Evolutionary conservation across 805 yeast species (phyloP), one percentile per base, ranked within the genome.

Genomic region (Candida nitratophila): DNA sequence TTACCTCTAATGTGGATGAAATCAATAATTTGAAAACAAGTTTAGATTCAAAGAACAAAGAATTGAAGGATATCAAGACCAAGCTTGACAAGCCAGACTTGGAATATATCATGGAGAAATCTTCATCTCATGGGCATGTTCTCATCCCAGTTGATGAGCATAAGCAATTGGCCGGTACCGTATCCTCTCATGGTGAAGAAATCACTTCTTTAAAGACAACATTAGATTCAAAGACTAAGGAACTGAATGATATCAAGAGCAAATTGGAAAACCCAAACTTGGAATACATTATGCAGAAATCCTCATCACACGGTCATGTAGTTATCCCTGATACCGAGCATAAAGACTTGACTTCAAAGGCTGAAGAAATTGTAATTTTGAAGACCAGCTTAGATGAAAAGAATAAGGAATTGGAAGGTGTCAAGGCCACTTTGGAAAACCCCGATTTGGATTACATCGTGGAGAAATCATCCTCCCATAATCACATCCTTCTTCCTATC

Each of bases 191-290:
- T 14, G 5, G 16, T 31, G 6, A 31, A 11, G 16, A 31, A 31
- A 31, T 11, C 6, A 12, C 16, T 31, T 6, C 7, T 14, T 14
- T 31, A 14, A 14, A 31, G 16, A 32, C 9, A 4, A 15, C 6
- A n/a, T 32, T 16, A n/a, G 35, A 32, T 32, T 17, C 21, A 4
- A 8, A 17, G 16, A 32, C 19, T n/a, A 32, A 32, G 11, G n/a
- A 32, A 4, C 16, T 34, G 40, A 47, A 37, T 27, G 40, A 11
- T 39, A 42, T 27, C 14, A 11, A 27, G 17, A 17, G 19, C 9
- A 46, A 46, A 34, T 5, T 56, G 20, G 53, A 49, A 7, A 46
- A 48, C 10, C 75, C 77, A 10, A 49, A 62, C 4, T 45, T 56
- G 19, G 62, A 57, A 1, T 60, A 59, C 35, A 22, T 59, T 4